Conservation (phyloP, 495 filamentous ascomycete species). For the Aspergillus panamensis region DNA sequence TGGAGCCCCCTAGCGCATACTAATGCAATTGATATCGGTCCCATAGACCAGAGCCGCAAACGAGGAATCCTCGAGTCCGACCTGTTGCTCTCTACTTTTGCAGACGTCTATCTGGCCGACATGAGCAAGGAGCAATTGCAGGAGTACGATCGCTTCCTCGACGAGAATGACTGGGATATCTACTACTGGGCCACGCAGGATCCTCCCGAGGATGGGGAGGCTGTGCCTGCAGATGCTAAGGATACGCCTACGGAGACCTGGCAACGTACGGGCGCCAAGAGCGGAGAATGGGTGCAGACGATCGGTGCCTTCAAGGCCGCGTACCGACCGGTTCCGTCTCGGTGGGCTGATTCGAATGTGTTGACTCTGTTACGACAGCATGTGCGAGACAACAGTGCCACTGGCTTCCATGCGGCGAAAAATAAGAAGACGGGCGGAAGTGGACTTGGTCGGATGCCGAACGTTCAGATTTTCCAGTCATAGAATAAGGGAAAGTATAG, state of each 20-base stretch:
- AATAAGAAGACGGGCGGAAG: conserved; percentile 44
- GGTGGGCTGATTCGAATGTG: conserved; percentile 82
- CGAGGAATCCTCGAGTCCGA: conserved; percentile 94
- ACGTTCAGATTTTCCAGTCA: conserved; percentile 49
- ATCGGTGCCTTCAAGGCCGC: conserved; percentile 91
- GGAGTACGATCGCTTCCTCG: conserved; percentile 90
- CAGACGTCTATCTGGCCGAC: conserved; percentile 64
- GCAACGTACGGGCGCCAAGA: conserved; percentile 50
- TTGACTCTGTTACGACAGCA: conserved; percentile 73
- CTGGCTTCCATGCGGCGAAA: conserved; percentile 48
- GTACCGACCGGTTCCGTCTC: conserved; percentile 79
- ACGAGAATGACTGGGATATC: conserved; percentile 99
- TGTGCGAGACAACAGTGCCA: conserved; percentile 60
- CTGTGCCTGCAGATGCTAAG: conserved; percentile 28
- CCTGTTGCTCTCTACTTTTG: conserved; percentile 94
- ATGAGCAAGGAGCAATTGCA: conserved; percentile 73
- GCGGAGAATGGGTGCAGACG: conserved; percentile 95
- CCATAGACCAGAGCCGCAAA: conserved; percentile 89
- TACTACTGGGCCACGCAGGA: conserved; percentile 99
- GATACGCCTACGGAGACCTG: conserved; percentile 52
- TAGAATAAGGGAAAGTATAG: conserved; percentile 6
- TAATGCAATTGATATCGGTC: not conserved
- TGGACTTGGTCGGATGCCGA: conserved; percentile 51
- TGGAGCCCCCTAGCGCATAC: not conserved
- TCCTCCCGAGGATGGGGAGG: conserved; percentile 49